phyloP scores from a whole-genome alignment of 2,329 filamentous ascomycete genomes.

The Penicillium occitanis region DNA sequence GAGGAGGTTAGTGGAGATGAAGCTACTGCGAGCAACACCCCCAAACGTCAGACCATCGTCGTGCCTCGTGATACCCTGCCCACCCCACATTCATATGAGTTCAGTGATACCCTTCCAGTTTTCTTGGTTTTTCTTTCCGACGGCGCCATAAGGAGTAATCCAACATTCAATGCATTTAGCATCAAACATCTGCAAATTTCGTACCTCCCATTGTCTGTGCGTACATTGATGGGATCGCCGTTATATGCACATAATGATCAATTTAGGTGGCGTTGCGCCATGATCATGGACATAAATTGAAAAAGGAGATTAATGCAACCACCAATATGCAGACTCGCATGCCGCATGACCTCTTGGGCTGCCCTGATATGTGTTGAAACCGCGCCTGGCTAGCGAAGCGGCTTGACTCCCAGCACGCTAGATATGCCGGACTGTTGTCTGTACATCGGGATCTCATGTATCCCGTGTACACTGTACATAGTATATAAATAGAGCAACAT shows the following conservation, averaged over 20 bases:
- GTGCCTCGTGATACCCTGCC: slow-evolving; percentile 15
- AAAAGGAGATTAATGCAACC: not conserved
- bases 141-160: not conserved
- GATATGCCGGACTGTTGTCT: not conserved
- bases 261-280: not conserved
- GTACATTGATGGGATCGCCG: not conserved
- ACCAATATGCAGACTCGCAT: not conserved
- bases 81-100: not conserved
- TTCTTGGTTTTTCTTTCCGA: not conserved
- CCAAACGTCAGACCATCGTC: slow-evolving; percentile 2
- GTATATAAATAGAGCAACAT: not conserved
- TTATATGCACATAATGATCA: not conserved
- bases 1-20: slow-evolving; percentile 19
- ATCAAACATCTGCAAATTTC: not conserved
- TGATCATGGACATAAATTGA: not conserved
- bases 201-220: not conserved
- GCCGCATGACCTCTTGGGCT: slow-evolving; percentile 18
- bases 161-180: not conserved
- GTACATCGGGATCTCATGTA: not conserved
- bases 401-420: slow-evolving; percentile 10
- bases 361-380: not conserved
- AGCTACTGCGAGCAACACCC: slow-evolving; percentile 3
- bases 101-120: not conserved
- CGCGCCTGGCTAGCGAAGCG: slow-evolving; percentile 16
- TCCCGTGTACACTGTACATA: not conserved